Evolutionary conservation across 2,329 filamentous ascomycete species (phyloP).

Genomic region (Aphanoascus verrucosus): DNA sequence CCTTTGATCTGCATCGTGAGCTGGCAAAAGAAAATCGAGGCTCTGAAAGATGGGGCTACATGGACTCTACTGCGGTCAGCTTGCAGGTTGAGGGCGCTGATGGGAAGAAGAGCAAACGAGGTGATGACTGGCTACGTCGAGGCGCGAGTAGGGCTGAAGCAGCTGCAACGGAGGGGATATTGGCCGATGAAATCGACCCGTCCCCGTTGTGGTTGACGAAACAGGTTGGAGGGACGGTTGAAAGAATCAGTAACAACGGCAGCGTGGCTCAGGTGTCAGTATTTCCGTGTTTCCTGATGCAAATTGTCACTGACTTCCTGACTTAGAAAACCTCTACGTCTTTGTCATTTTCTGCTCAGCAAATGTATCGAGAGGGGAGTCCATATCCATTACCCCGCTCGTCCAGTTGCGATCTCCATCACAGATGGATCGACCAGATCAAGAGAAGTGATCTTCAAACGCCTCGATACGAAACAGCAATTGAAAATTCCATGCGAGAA

Average conservation of each 20-base stretch:
- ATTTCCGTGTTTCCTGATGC: background rate
- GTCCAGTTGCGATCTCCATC: conserved; percentile 42
- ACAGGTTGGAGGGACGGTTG: conserved; percentile 45
- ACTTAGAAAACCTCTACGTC: conserved; percentile 51
- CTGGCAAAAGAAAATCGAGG: conserved; percentile 54
- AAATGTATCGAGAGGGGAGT: conserved; percentile 52
- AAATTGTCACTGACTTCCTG: background rate
- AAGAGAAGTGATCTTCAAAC: conserved; percentile 43
- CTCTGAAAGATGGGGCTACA: conserved; percentile 48
- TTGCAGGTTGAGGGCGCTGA: conserved; percentile 34
- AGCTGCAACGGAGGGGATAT: conserved; percentile 33
- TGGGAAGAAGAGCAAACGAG: conserved; percentile 34
- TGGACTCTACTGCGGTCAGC: conserved; percentile 49
- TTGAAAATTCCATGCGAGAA: conserved; percentile 48
- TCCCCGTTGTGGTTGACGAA: conserved; percentile 50
- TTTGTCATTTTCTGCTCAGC: conserved; percentile 56
- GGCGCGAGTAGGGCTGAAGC: conserved; percentile 52
- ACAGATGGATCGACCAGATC: conserved; percentile 42
- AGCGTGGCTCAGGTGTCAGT: conserved; percentile 56
- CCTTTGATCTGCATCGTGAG: conserved; percentile 56
- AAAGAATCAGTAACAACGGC: conserved; percentile 51
- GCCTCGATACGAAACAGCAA: conserved; percentile 24
- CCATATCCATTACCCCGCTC: conserved; percentile 54
- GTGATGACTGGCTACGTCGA: conserved; percentile 56
- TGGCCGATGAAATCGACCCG: conserved; percentile 21